These are phyloP conservation scores for Pseudocercospora macadamiae DNA, from an alignment of 2,329 filamentous ascomycete genomes.

Conservation along the genomic window DNA sequence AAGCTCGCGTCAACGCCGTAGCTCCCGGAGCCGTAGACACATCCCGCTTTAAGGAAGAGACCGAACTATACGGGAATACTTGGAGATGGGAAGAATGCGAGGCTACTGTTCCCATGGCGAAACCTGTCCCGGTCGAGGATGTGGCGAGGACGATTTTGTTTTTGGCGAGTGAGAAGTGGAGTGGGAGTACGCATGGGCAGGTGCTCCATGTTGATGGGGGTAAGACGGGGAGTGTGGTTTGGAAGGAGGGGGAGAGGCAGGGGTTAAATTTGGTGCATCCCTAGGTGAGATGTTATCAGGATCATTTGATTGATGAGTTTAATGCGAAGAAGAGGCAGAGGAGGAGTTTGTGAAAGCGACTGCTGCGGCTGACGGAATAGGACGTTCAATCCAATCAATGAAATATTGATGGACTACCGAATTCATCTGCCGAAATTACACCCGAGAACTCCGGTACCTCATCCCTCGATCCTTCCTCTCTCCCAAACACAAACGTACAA, in stretches of 20 bases:
- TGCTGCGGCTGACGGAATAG: too few species aligned
- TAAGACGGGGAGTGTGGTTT: slow-evolving; percentile 42
- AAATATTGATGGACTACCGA: too few species aligned
- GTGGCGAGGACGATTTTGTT: slow-evolving; percentile 52
- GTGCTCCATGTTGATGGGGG: slow-evolving; percentile 51
- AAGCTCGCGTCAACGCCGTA: slow-evolving; percentile 50
- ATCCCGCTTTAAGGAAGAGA: slow-evolving; percentile 47
- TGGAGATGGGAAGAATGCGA: slow-evolving; percentile 48
- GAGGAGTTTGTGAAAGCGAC: too few species aligned
- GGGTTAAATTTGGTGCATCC: too few species aligned
- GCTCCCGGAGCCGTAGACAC: slow-evolving; percentile 53
- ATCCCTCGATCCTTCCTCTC: too few species aligned
- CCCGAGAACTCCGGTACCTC: too few species aligned
- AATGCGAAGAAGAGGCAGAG: too few species aligned
- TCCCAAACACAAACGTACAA: too few species aligned
- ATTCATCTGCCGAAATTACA: too few species aligned
- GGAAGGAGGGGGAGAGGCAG: slow-evolving; percentile 25
- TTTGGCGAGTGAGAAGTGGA: slow-evolving; percentile 52
- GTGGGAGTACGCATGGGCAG: slow-evolving; percentile 50
- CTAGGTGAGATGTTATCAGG: too few species aligned
- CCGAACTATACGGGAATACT: slow-evolving; percentile 40
- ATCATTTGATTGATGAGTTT: too few species aligned
- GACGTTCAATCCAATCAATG: too few species aligned
- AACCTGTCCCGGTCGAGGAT: slow-evolving; percentile 43
- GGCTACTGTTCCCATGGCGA: slow-evolving; percentile 46